Base-by-base conservation (phyloP, 495 filamentous ascomycete species). In the Echria macrotheca region DNA sequence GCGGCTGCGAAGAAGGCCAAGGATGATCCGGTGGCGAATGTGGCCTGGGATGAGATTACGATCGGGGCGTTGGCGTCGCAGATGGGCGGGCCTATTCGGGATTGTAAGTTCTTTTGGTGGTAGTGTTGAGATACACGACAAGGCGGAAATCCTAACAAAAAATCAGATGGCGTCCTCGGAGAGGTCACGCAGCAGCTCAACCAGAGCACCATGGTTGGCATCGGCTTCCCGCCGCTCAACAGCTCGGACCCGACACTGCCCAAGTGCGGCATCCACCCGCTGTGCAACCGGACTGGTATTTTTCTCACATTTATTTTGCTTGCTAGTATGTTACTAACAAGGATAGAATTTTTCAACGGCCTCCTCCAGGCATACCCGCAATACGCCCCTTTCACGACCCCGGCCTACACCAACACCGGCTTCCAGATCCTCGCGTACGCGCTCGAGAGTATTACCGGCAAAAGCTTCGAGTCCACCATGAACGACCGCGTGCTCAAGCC, bases 321-420 rank as follows among this genome's bases (percentile, higher is more conserved):
- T n/a, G n/a, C 25, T 3, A 41, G 15, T 9, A 29, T 5, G 10
- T 4, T 15, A n/a, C 17, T 37, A 9, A 26, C 14, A 12, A 8
- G 0, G 1, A 2, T 21, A 76, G 75, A 78, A 44, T 80, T 80
- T 57, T 78, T 83, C 59, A 44, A 60, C 1, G 79, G 76, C 2
- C 54, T 82, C 12, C 55, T 72, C 11, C 57, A 68, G 10, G 60
- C 65, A 0, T 66, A 72, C 29, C 79, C 79, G 0, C 68, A 74
- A 6, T 78, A 71, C 53, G 53, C 65, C 1, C 70, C 78, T 3
- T 70, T 64, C 29, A 53, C 69, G 6, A 76, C 70, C 4, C 72
- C 80, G 0, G 69, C 71, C 11, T 84, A 83, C 59, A 78, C 79
- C 9, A 81, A 83, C 59, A 71, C 69, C 3, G 77, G 68, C 0